Evolutionary conservation across 306 rosid genomes (phyloP).

Genomic region (Argentina anserina): DNA sequence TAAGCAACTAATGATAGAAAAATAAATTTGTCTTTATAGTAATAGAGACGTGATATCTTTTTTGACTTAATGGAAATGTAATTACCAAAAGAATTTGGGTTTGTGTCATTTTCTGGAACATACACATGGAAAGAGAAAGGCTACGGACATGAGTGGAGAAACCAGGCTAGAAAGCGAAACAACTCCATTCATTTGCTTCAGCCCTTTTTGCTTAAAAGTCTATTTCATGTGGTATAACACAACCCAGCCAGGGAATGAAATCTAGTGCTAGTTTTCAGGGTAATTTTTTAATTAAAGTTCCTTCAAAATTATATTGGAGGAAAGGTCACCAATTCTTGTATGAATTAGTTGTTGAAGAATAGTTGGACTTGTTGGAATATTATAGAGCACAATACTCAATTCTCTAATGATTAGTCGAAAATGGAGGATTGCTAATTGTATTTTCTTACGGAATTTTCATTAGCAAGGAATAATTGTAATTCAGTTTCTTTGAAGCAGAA

Average conservation of each 20-base stretch:
- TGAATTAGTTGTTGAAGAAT: slow-evolving; percentile 30
- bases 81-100: background rate
- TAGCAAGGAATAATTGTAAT: background rate
- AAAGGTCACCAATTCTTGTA: slow-evolving; percentile 11
- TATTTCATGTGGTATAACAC: slow-evolving; percentile 30
- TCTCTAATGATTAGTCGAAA: slow-evolving; percentile 38
- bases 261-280: slow-evolving; percentile 32
- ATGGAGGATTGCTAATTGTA: slow-evolving; percentile 4
- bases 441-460: slow-evolving; percentile 31
- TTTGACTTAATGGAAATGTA: background rate
- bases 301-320: slow-evolving; percentile 17
- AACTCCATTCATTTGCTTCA: slow-evolving; percentile 33
- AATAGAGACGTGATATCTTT: background rate
- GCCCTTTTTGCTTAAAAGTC: slow-evolving; percentile 31
- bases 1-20: too few species aligned
- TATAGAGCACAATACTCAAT: slow-evolving; percentile 28
- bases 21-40: too few species aligned
- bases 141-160: slow-evolving; percentile 51
- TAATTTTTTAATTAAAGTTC: background rate
- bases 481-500: slow-evolving; percentile 4
- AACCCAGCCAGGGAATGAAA: slow-evolving; percentile 26
- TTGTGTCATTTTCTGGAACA: slow-evolving; percentile 22
- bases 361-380: slow-evolving; percentile 33
- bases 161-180: slow-evolving; percentile 48
- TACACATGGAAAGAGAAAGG: slow-evolving; percentile 29